Base-by-base conservation (phyloP, 805 yeast species). In the Sugiyamaella qingdaonensis region DNA sequence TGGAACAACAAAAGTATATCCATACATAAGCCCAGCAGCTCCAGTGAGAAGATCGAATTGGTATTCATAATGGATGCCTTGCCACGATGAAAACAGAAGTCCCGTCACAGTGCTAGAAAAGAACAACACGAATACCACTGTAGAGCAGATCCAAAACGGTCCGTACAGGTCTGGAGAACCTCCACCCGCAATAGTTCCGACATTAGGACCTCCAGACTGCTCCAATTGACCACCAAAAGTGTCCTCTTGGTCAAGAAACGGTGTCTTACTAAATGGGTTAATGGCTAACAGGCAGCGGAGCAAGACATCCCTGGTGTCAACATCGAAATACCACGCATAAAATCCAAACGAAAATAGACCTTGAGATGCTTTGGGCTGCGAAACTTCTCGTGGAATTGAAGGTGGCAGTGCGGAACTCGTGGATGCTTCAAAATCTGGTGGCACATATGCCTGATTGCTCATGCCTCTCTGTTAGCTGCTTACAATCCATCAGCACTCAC, bases 91-190 rank as follows among this genome's bases (percentile, higher is more conserved):
- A n/a, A 81, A 72, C n/a, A 89, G 61, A 19, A 86, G 64, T 46
- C 84, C 82, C 2, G 87, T 79, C 18, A 87, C 77, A 0, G 95
- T 85, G 34, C 86, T 79, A 44, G 90, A 78, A 54, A 89, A 82
- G 69, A 90, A 90, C 66, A 88, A 74, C 32, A 84, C 72, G 58
- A 87, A 80, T 0, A 88, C 81, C 48, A 88, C 79, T 0, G 96
- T 85, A 0, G 90, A 89, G 10, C 92, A 86, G 43, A 91, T 82
- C 98, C 98, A 91, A 16, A 89, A 73, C 7, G 95, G 86, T 0
- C 97, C 97, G 67, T 89, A 92, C 50, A 91, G 70, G 63, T 91
- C 98, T 2, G 85, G 80, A 50, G 58, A 53, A 13, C 75, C 73
- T 37, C 75, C 75, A 45, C 74, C 73, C 59, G 73, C 59, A 4